Evolutionary conservation across 2,329 filamentous ascomycete species (phyloP).

Genomic region (Dothideomycetes sp.): DNA sequence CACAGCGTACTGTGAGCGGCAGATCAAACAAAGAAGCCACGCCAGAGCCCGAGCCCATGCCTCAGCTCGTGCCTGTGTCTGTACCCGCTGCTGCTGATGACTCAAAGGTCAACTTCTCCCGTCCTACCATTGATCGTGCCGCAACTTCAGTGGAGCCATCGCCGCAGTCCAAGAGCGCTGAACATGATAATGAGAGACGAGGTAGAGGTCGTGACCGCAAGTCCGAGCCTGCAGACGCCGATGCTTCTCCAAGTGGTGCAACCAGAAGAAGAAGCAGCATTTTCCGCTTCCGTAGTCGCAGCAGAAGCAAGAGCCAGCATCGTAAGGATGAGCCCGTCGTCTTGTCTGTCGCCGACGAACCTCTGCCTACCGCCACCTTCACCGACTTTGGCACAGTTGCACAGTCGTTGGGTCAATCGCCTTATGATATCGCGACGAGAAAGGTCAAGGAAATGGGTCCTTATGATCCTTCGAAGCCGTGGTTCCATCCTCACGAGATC

Average conservation of each 20-base stretch:
- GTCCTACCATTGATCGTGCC: slow-evolving; percentile 15
- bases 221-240: slow-evolving; percentile 2
- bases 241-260: slow-evolving; percentile 1
- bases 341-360: slow-evolving; percentile 15
- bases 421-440: slow-evolving; percentile 34
- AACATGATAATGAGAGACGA: slow-evolving; percentile 3
- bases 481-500: slow-evolving; percentile 13
- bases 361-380: slow-evolving; percentile 16
- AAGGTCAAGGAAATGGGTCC: slow-evolving; percentile 15
- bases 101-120: slow-evolving; percentile 28
- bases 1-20: background rate
- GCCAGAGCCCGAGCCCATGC: slow-evolving; percentile 1
- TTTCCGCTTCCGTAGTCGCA: slow-evolving; percentile 17
- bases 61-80: slow-evolving; percentile 2
- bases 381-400: slow-evolving; percentile 35
- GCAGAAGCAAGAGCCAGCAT: slow-evolving; percentile 20
- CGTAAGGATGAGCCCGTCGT: slow-evolving; percentile 1
- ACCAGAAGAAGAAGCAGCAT: slow-evolving; percentile 16
- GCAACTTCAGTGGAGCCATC: slow-evolving; percentile 2
- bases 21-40: slow-evolving; percentile 2
- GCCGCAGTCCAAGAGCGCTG: background rate
- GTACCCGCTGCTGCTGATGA: slow-evolving; percentile 22
- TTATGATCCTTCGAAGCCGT: slow-evolving; percentile 3
- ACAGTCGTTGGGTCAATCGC: slow-evolving; percentile 32
- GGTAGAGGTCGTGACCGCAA: slow-evolving; percentile 7